Conservation (phyloP, 108 stramenopile genomes). For the Asterionellopsis glacialis region DNA sequence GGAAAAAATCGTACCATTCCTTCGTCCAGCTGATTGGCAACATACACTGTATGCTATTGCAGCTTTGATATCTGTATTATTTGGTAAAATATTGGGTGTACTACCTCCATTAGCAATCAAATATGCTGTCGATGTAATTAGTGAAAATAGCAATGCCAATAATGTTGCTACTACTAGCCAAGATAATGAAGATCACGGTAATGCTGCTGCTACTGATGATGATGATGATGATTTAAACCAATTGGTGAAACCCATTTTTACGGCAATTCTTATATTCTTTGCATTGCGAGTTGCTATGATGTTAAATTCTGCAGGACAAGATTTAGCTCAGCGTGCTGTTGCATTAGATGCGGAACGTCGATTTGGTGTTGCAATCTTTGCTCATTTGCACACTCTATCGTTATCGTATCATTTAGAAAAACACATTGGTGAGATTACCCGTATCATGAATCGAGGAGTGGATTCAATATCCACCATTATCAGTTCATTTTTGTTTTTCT, state of each 20-base stretch:
- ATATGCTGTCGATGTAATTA: slow-evolving; percentile 34
- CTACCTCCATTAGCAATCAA: slow-evolving; percentile 40
- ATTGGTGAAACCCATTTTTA: slow-evolving; percentile 11
- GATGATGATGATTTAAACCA: background rate
- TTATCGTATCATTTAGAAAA: slow-evolving; percentile 33
- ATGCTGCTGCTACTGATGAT: too few relatives aligned
- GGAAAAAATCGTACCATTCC: slow-evolving; percentile 20
- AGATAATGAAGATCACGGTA: too few relatives aligned
- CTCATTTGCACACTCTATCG: slow-evolving; percentile 26
- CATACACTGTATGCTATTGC: slow-evolving; percentile 23
- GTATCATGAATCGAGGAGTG: slow-evolving; percentile 28
- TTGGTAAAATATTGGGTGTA: slow-evolving; percentile 32
- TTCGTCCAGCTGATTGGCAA: slow-evolving; percentile 19
- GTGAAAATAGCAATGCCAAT: slow-evolving; percentile 1
- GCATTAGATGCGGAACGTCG: slow-evolving; percentile 35
- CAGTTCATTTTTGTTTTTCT: slow-evolving; percentile 24
- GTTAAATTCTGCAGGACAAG: slow-evolving; percentile 1
- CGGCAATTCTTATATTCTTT: slow-evolving; percentile 24
- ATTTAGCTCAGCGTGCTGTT: slow-evolving; percentile 25
- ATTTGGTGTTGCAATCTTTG: slow-evolving; percentile 24
- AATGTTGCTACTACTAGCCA: too few relatives aligned
- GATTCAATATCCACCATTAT: slow-evolving; percentile 29
- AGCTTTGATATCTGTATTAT: slow-evolving; percentile 23
- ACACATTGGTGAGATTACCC: slow-evolving; percentile 30
- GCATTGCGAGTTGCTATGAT: slow-evolving; percentile 8